Evolutionary conservation across 768 basidiomycete genomes (phyloP).

Genomic region (Astraeus odoratus): DNA sequence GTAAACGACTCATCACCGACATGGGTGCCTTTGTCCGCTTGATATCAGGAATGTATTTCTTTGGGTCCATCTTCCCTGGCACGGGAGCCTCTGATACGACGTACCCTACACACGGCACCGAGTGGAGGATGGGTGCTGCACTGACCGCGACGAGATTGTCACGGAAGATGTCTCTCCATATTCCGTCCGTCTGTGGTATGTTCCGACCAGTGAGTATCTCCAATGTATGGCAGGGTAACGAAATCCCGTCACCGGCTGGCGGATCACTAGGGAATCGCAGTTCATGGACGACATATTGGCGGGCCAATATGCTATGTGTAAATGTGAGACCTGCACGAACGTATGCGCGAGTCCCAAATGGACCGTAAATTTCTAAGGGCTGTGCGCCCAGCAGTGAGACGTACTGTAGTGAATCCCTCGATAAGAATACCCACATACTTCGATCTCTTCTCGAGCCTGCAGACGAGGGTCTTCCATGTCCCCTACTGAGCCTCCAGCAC

Average conservation of each 20-base stretch:
- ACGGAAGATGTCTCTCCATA: conserved; percentile 62
- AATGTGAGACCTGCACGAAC: conserved; percentile 61
- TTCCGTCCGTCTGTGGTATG: conserved; percentile 49
- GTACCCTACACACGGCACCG: conserved; percentile 77
- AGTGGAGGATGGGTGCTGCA: conserved; percentile 74
- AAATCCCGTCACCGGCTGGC: conserved; percentile 39
- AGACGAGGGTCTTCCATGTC: conserved; percentile 54
- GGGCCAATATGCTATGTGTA: conserved; percentile 61
- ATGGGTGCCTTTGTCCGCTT: conserved; percentile 65
- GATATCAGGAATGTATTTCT: conserved; percentile 59
- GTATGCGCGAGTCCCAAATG: conserved; percentile 75
- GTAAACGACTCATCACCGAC: conserved; percentile 58
- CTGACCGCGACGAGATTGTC: conserved; percentile 54
- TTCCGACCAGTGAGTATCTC: conserved; percentile 61
- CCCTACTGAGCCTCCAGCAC: conserved; percentile 59
- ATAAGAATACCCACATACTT: conserved; percentile 14
- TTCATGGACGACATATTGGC: conserved; percentile 78
- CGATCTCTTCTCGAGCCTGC: conserved; percentile 10
- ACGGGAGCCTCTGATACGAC: conserved; percentile 64
- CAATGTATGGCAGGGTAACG: conserved; percentile 38
- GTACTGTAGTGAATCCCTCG: background rate
- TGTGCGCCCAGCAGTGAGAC: conserved; percentile 21
- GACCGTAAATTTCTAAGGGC: conserved; percentile 83
- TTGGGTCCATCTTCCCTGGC: conserved; percentile 71
- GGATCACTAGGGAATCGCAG: conserved; percentile 61